Percentiles rank a stretch among this genome's conserved stretches.
Conservation (phyloP, 306 rosid genomes). For the Quercus rubra region DNA sequence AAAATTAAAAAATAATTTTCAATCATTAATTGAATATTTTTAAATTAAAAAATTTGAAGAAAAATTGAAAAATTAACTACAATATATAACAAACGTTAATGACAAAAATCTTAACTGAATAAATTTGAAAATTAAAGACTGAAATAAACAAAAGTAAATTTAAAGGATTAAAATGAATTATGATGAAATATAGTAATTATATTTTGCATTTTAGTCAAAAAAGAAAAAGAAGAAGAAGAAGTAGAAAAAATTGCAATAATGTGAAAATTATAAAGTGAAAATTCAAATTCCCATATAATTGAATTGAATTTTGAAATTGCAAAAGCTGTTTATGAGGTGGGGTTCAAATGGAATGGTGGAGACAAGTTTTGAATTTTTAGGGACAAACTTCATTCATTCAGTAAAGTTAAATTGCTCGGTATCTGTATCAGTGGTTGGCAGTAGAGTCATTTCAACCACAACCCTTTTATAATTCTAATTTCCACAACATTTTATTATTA, state of each 20-base stretch:
- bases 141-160: background rate
- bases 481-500: background rate
- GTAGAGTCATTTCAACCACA: slow-evolving; percentile 46
- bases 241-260: background rate
- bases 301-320: background rate
- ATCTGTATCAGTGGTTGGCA: slow-evolving; percentile 60
- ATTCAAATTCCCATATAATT: background rate
- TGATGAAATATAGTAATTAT: fast-evolving
- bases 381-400: slow-evolving; percentile 29
- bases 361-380: slow-evolving; percentile 12
- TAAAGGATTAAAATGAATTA: too few relatives aligned
- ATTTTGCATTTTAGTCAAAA: too few relatives aligned
- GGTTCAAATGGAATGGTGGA: slow-evolving; percentile 4
- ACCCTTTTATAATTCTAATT: slow-evolving; percentile 20
- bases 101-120: too few relatives aligned
- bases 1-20: too few relatives aligned
- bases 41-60: too few relatives aligned
- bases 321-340: background rate
- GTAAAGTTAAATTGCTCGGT: slow-evolving; percentile 29
- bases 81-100: too few relatives aligned
- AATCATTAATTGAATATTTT: too few relatives aligned
- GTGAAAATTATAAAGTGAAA: background rate
- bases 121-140: too few relatives aligned
- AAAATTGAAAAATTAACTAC: too few relatives aligned
- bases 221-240: background rate